Conservation (phyloP, 257 asterid genomes). For the Plantago ovata region DNA sequence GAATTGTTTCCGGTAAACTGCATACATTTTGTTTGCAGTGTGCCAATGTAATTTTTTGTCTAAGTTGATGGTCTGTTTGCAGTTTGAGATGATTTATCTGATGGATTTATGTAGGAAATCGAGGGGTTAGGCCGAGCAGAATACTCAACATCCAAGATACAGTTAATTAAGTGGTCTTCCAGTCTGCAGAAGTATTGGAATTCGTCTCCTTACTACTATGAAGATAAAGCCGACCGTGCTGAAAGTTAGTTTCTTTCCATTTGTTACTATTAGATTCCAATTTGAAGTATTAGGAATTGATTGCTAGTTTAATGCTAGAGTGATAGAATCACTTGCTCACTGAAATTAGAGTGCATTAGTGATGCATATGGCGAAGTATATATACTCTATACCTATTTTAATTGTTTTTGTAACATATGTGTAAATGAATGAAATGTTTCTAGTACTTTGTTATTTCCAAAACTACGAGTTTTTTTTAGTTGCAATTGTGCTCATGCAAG, state of each 20-base stretch:
- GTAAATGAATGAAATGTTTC: too few relatives aligned
- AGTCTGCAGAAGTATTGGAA: slow-evolving; percentile 37
- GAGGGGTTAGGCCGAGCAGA: slow-evolving; percentile 43
- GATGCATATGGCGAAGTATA: too few relatives aligned
- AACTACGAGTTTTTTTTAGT: neutral
- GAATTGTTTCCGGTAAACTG: slow-evolving; percentile 51
- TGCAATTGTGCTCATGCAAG: slow-evolving; percentile 9
- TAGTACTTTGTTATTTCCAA: neutral
- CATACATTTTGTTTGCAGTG: neutral
- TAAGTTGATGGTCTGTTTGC: neutral
- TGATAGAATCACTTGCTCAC: too few relatives aligned
- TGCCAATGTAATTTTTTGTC: neutral
- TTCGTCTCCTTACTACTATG: slow-evolving; percentile 51
- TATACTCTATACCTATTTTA: neutral
- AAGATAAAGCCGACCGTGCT: slow-evolving; percentile 30
- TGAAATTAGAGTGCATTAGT: too few relatives aligned
- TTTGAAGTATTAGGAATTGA: too few relatives aligned
- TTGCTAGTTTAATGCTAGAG: too few relatives aligned
- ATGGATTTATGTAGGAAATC: slow-evolving; percentile 35
- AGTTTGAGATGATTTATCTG: neutral
- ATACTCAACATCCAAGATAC: slow-evolving; percentile 17
- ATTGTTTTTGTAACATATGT: neutral
- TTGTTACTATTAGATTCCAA: neutral
- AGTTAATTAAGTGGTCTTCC: slow-evolving; percentile 33
- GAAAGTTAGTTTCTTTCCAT: slow-evolving; percentile 32